Evolutionary conservation across 108 stramenopile genomes (phyloP), one percentile per base, ranked within the genome.

Genomic region (Fragilaria crotonensis): DNA sequence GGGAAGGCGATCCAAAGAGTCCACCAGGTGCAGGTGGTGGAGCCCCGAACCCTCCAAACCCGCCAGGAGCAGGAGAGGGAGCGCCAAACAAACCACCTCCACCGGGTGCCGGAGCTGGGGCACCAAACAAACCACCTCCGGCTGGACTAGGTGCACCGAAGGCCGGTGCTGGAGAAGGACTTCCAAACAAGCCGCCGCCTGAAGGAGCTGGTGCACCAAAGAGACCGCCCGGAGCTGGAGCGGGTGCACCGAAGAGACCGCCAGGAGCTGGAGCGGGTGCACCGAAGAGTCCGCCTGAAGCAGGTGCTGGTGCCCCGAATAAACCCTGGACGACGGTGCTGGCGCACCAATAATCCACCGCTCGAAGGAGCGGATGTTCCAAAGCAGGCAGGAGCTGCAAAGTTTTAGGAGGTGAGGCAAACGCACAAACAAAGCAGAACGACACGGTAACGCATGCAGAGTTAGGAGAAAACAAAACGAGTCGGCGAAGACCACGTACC

Each of bases 161-260:
- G 7, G 21, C 63, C 54, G 9, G 60, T 27, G 46, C 69, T 71
- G 60, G 52, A 33, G 70, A 53, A 33, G 62, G 53, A 9, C 29
- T 56, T 27, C 63, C 63, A 46, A 64, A 64, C 26, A 62, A 52
- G n/a, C 50, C 50, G 5, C 63, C 63, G 26, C 54, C 52, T 1
- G 63, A 5, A 18, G 80, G 75, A 22, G 78, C 77, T 23, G 81
- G 73, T 19, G 80, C 70, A 20, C 84, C 83, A 71, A 86, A 89
- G n/a, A 73, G 33, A 31, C 81, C 76, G 4, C 66, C 70, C 11
- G 72, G 48, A 3, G 55, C 73, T 21, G 75, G 51, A 3, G 62
- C 48, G 22, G 76, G 69, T 23, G 70, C 70, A 25, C 63, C 72
- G 33, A 70, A 70, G 14, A 64, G 27, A 26, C 33, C 55, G 33